Evolutionary conservation across 164 flowering plant genomes (phyloP).

Genomic region (Cinnamomum micranthum): DNA sequence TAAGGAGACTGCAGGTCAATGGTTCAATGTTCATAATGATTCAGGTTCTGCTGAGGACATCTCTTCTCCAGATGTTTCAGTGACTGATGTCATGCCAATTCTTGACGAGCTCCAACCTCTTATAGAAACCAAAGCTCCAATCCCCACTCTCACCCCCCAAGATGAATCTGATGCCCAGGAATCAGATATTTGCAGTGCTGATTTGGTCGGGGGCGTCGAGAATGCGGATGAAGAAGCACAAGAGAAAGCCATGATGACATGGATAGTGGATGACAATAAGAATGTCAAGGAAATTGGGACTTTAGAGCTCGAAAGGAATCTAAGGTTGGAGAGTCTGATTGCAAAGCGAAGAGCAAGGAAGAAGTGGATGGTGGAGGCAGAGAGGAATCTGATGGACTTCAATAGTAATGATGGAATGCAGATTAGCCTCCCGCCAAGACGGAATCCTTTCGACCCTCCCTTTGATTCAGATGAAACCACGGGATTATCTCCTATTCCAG

Average conservation of each 20-base stretch:
- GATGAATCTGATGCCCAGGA: slow-evolving; percentile 30
- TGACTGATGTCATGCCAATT: slow-evolving; percentile 89
- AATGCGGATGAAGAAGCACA: slow-evolving; percentile 39
- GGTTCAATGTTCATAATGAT: slow-evolving; percentile 19
- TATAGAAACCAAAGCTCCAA: slow-evolving; percentile 47
- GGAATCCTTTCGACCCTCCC: slow-evolving; percentile 77
- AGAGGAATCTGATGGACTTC: slow-evolving; percentile 80
- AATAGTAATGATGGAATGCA: slow-evolving; percentile 36
- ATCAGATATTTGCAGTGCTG: slow-evolving; percentile 33
- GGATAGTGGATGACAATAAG: slow-evolving; percentile 93
- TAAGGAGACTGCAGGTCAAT: not conserved
- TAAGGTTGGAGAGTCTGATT: slow-evolving; percentile 74
- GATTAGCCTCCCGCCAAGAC: slow-evolving; percentile 38
- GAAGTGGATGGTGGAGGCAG: slow-evolving; percentile 43
- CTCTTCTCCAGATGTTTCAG: slow-evolving; percentile 90
- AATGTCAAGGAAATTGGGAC: slow-evolving; percentile 79
- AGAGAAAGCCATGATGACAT: slow-evolving; percentile 55
- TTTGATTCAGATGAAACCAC: slow-evolving; percentile 40
- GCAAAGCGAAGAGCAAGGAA: slow-evolving; percentile 70
- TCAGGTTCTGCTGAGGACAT: slow-evolving; percentile 77
- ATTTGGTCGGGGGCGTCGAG: slow-evolving; percentile 43
- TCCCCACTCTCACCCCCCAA: slow-evolving; percentile 29
- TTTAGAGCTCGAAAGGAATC: slow-evolving; percentile 83
- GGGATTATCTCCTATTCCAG: slow-evolving; percentile 72
- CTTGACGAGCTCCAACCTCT: slow-evolving; percentile 95